phyloP scores from a whole-genome alignment of 2,329 filamentous ascomycete species.

The Trichoderma sp. region DNA sequence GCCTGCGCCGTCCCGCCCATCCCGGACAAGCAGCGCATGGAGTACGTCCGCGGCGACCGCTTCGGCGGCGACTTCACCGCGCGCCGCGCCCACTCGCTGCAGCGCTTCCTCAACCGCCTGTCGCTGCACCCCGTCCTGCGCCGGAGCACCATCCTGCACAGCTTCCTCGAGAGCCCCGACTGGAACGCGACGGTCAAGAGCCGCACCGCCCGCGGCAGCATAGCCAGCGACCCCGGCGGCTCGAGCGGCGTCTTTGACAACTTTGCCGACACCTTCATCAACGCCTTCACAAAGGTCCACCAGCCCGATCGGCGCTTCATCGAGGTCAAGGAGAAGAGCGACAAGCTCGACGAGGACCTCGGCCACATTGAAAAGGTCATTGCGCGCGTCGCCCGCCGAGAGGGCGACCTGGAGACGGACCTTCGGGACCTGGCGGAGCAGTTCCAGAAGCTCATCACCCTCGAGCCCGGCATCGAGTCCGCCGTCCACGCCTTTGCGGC shows the following conservation, averaged over 20 bases:
- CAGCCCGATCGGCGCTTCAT: slow-evolving; percentile 93
- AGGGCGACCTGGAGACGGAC: slow-evolving; percentile 84
- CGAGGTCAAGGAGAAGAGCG: slow-evolving; percentile 87
- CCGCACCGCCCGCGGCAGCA: slow-evolving; percentile 67
- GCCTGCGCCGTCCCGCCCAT: slow-evolving; percentile 91
- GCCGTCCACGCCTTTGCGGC: slow-evolving; percentile 84
- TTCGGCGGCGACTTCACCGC: slow-evolving; percentile 92
- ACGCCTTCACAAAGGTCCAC: slow-evolving; percentile 95
- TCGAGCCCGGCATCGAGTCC: slow-evolving; percentile 84
- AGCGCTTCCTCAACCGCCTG: slow-evolving; percentile 85
- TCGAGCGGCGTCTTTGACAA: slow-evolving; percentile 84
- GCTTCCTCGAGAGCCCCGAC: slow-evolving; percentile 88
- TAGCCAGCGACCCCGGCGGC: slow-evolving; percentile 48
- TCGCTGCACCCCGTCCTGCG: slow-evolving; percentile 87
- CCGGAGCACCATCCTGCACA: slow-evolving; percentile 77
- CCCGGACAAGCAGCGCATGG: slow-evolving; percentile 98
- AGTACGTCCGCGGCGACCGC: slow-evolving; percentile 93
- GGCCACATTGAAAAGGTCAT: slow-evolving; percentile 95
- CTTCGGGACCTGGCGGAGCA: slow-evolving; percentile 88
- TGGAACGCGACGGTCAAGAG: slow-evolving; percentile 96
- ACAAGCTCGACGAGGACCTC: slow-evolving; percentile 93
- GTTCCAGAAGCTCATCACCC: slow-evolving; percentile 87
- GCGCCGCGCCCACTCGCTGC: slow-evolving; percentile 83
- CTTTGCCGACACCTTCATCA: slow-evolving; percentile 94
- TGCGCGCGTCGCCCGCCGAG: slow-evolving; percentile 81